A percentile compares a stretch with the other conserved stretches of the same genome.
Evolutionary conservation across 2,329 filamentous ascomycete genomes (phyloP).

Genomic region (Sarocladiaceae sp.): DNA sequence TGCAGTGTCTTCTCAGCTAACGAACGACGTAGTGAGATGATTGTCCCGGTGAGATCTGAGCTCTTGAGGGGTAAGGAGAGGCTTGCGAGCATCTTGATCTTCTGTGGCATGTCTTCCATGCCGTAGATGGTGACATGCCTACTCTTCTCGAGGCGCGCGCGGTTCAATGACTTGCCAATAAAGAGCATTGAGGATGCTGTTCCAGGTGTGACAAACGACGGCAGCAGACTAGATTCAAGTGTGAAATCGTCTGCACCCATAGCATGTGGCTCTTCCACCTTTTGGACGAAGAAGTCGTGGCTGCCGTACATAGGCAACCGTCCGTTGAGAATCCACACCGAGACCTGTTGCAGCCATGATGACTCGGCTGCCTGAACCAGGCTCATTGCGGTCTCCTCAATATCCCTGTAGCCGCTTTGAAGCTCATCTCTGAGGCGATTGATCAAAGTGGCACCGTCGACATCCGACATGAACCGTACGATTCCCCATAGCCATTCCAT

Average conservation of each 20-base stretch:
- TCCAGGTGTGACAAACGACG: conserved; percentile 68
- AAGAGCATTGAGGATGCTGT: conserved; percentile 83
- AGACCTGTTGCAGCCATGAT: conserved; percentile 85
- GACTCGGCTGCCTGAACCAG: conserved; percentile 75
- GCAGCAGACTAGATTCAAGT: conserved; percentile 56
- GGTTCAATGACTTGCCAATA: conserved; percentile 81
- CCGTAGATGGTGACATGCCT: conserved; percentile 34
- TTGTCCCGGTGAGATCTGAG: conserved; percentile 61
- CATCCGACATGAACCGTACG: conserved; percentile 56
- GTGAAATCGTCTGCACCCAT: conserved; percentile 45
- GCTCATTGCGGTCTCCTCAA: conserved; percentile 68
- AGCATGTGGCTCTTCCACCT: conserved; percentile 17
- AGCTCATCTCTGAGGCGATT: conserved; percentile 68
- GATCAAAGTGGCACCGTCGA: conserved; percentile 65
- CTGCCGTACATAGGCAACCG: conserved; percentile 69
- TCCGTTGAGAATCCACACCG: conserved; percentile 87
- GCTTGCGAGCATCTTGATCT: conserved; percentile 61
- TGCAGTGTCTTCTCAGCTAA: conserved; percentile 80
- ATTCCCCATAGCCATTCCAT: conserved; percentile 83
- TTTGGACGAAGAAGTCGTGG: conserved; percentile 81
- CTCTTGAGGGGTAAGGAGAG: conserved; percentile 69
- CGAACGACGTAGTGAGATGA: conserved; percentile 71
- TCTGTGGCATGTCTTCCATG: conserved; percentile 57
- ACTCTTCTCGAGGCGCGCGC: conserved; percentile 56
- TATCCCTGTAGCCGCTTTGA: conserved; percentile 82